Conservation (phyloP, 2,329 filamentous ascomycete genomes). For the Elsinoe batatas region DNA sequence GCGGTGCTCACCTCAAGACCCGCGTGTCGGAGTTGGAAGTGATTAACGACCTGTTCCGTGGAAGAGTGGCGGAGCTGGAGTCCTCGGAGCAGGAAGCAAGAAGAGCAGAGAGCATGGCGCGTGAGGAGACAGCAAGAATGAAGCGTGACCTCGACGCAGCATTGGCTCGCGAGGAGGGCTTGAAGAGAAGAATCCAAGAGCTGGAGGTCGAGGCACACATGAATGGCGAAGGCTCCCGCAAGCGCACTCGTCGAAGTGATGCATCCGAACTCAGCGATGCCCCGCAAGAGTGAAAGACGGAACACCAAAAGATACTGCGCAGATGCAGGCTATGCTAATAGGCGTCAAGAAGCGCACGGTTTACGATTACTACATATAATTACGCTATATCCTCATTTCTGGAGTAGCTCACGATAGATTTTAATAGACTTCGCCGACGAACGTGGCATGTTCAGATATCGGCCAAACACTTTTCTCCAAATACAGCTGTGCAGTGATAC, state of each 20-base stretch:
- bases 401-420: background rate
- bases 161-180: slow-evolving; percentile 65
- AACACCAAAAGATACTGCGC: background rate
- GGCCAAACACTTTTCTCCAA: background rate
- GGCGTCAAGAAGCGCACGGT: slow-evolving; percentile 8
- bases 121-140: slow-evolving; percentile 47
- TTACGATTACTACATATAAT: slow-evolving; percentile 7
- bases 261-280: slow-evolving; percentile 9
- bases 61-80: slow-evolving; percentile 63
- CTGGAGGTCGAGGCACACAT: slow-evolving; percentile 53
- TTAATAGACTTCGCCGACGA: background rate
- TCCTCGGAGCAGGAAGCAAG: slow-evolving; percentile 61
- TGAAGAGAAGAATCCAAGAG: slow-evolving; percentile 75
- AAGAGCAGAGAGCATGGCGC: slow-evolving; percentile 49
- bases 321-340: background rate
- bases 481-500: background rate
- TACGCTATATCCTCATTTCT: background rate
- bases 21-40: slow-evolving; percentile 90
- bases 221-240: slow-evolving; percentile 11
- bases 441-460: background rate
- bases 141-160: slow-evolving; percentile 60
- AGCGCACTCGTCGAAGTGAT: slow-evolving; percentile 16
- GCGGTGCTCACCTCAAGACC: slow-evolving; percentile 84
- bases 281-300: background rate
- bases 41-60: slow-evolving; percentile 66